Evolutionary conservation across 352 stramenopile genomes (phyloP).

Genomic region (Phytopythium ostracodes): DNA sequence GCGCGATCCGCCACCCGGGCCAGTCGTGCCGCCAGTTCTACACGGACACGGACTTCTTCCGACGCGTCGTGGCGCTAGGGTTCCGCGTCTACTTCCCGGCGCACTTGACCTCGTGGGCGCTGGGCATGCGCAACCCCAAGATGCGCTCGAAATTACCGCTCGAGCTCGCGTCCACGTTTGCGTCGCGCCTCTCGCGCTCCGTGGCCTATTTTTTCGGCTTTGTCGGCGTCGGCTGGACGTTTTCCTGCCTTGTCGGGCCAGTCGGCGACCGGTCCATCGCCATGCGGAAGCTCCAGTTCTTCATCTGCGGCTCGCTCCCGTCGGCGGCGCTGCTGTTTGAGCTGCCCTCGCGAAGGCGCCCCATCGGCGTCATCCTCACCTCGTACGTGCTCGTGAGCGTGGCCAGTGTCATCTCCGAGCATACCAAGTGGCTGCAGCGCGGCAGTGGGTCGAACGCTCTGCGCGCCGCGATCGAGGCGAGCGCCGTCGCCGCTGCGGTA

Average conservation of each 20-base stretch:
- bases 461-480: constrained; percentile 34
- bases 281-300: constrained; percentile 51
- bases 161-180: constrained; percentile 24
- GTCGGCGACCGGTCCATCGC: constrained; percentile 39
- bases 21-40: constrained; percentile 37
- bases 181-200: constrained; percentile 38
- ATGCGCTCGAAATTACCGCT: constrained; percentile 29
- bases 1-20: constrained; percentile 38
- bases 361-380: constrained; percentile 56
- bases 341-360: constrained; percentile 32
- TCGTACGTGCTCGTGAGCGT: constrained; percentile 60
- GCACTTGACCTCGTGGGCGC: constrained; percentile 45
- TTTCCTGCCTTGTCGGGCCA: constrained; percentile 32
- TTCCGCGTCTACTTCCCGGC: constrained; percentile 55
- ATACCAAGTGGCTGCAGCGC: constrained; percentile 33
- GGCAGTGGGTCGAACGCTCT: constrained; percentile 15
- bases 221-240: constrained; percentile 45
- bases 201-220: constrained; percentile 49
- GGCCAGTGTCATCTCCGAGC: constrained; percentile 29
- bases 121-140: constrained; percentile 37
- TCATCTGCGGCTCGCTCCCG: constrained; percentile 40
- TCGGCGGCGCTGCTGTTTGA: constrained; percentile 52
- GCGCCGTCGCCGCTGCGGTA: constrained; percentile 26
- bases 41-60: constrained; percentile 31
- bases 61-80: constrained; percentile 27